Evolutionary conservation across 2,329 filamentous ascomycete genomes (phyloP), one percentile per base, ranked within the genome.

Genomic region (Lasiodiplodia sp.): DNA sequence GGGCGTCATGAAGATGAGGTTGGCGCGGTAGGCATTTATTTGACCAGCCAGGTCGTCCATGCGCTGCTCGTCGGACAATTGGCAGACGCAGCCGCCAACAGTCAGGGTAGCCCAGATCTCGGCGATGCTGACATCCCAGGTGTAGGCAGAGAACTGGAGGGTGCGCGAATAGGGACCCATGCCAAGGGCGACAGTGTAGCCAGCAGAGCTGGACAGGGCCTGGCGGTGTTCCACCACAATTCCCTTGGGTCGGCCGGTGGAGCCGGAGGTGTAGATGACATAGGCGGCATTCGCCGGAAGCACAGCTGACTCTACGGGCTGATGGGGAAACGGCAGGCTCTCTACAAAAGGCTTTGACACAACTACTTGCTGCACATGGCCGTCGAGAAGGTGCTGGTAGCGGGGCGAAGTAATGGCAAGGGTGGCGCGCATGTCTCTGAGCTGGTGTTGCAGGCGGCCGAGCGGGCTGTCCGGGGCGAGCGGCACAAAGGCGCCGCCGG

Each of bases 191-290:
- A 14, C 7, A 7, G 14, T 23, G n/a, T 65, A 49, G 21, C 62
- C 62, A n/a, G 18, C 25, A 10, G 49, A n/a, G 31, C 62, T 51
- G 1, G 44, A n/a, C 12, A 47, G 53, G n/a, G 14, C 52, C 7
- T 44, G 21, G 1, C 57, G 16, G 51, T 68, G 66, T 8, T 57
- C 56, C 12, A 68, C n/a, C 16, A 64, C 44, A 16, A 71, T 70
- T 7, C 72, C 63, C 53, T 80, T 80, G 0, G 78, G 78, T 25
- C 73, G 28, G 11, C 78, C 78, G 0, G 78, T 80, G 37, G 75
- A 78, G 7, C 78, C 78, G 18, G 76, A 78, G 0, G 78, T 80
- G 63, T 78, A 79, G 37, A 79, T 76, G 16, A 80, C 78, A 63
- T 79, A 80, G 1, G 49, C 63, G 2, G 37, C 51, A 37, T 40